phyloP scores from a whole-genome alignment of 345 rosid genomes.

The Aegle marmelos region DNA sequence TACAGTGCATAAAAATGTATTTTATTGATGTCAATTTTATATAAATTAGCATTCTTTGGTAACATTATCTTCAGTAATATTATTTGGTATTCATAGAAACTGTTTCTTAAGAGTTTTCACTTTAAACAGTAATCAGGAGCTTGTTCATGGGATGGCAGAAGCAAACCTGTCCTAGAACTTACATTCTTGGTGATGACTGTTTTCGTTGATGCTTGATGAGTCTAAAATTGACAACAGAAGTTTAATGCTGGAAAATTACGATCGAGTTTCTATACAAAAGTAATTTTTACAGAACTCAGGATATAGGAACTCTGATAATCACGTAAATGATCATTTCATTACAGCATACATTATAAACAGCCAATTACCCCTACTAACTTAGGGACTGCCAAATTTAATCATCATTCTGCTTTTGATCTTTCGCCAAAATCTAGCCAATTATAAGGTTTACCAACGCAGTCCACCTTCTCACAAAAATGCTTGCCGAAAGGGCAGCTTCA shows the following conservation, averaged over 20 bases:
- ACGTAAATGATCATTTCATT: no score
- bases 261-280: background rate
- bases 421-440: background rate
- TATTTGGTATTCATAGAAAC: background rate
- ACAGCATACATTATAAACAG: no score
- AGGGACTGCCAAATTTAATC: background rate
- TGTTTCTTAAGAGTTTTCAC: background rate
- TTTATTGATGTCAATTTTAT: background rate
- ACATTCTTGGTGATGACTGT: background rate
- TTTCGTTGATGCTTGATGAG: background rate
- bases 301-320: background rate
- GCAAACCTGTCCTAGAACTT: background rate
- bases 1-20: background rate
- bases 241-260: background rate
- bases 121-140: background rate
- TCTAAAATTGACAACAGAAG: background rate
- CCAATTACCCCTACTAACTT: background rate
- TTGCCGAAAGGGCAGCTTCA: background rate
- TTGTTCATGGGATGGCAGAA: background rate
- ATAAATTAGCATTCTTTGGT: background rate
- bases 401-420: background rate
- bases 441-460: background rate
- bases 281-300: background rate
- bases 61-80: background rate
- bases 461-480: no score